Base-by-base conservation (phyloP, 495 filamentous ascomycete genomes). In the Penicillium coprophilum region DNA sequence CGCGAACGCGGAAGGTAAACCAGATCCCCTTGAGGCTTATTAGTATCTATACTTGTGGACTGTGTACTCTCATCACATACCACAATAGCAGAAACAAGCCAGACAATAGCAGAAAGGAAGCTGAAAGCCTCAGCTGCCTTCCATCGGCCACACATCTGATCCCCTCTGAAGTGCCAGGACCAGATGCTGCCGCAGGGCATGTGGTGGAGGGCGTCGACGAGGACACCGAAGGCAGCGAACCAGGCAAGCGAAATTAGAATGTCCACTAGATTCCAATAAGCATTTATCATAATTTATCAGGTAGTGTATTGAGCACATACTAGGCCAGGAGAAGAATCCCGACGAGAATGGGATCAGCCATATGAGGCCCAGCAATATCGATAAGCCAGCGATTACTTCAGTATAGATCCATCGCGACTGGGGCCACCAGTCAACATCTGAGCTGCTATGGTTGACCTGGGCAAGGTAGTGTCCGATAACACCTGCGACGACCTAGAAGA, bases 51-150 rank as follows among this genome's bases (percentile, higher is more conserved):
- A 7, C 9, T 12, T 19, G 3, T 10, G 28, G 1, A 30, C 20
- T 30, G 9, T 21, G 34, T 8, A 21, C 6, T 4, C 10, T 11
- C 11, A 30, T 23, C 48, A 74, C 75, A 30, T 59, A 78, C 75
- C 50, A 87, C 53, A 28, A 87, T 63, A 20, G 75, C 78, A 46
- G 81, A 85, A 12, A 76, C 80, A 28, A 88, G 80, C 85, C 85
- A 89, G 64, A 82, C 73, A 57, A 84, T 78, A 32, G 84, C 85
- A n/a, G 82, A 82, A 50, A 89, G 60, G 67, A 88, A 89, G 56
- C 75, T 72, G 69, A 89, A 88, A 1, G 85, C 87, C 59, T 87
- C 77, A 34, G 79, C 77, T 13, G 86, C 82, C 70, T 86, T 89
- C 84, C 82, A 87, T 52, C 82, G 75, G 34, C 76, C 67, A 63